Base-by-base conservation (phyloP, 495 filamentous ascomycete species). In the Pyronema domesticum region DNA sequence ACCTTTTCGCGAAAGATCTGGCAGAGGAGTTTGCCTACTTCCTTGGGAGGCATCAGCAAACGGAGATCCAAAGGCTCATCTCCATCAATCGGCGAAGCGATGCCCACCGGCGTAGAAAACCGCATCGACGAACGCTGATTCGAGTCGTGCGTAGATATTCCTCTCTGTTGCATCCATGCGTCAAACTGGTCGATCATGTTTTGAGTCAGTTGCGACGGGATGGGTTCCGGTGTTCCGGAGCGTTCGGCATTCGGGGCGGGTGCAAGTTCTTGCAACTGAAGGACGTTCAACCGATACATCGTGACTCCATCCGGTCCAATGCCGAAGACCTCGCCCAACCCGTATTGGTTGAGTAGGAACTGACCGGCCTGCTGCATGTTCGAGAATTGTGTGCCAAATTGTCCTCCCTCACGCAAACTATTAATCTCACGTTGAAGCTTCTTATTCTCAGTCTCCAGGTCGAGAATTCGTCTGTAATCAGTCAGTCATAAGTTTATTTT, bases 41-140 rank as follows among this genome's bases (percentile, higher is more conserved):
- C 19, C 46, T 60, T 55, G 8, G 63, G 56, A 11, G 63, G 63
- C 36, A 66, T 57, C 17, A 66, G 45, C n/a, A 55, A 48, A 40
- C 63, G 56, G n/a, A 66, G 46, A 46, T 66, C 63, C n/a, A 64
- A 37, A n/a, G 62, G 60, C 37, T 54, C 37, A 36, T n/a, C n/a
- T n/a, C 43, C 42, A 14, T 55, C 55, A 13, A 42, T 50, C 30
- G 60, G 14, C 3, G 10, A 18, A 54, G 19, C 19, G 50, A 54
- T n/a, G 52, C 15, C 5, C 46, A 54, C 30, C 36, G 40, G 18
- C 40, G 46, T 42, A 54, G 42, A 3, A 54, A 30, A 30, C 5
- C 23, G 23, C 1, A 30, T 2, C 1, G 23, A 5, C 23, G 23
- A 2, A 5, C 2, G 23, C 23, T 30, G 23, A 1, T 30, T 1